Conservation (phyloP, 257 asterid genomes). For the Cynanchum wilfordii region DNA sequence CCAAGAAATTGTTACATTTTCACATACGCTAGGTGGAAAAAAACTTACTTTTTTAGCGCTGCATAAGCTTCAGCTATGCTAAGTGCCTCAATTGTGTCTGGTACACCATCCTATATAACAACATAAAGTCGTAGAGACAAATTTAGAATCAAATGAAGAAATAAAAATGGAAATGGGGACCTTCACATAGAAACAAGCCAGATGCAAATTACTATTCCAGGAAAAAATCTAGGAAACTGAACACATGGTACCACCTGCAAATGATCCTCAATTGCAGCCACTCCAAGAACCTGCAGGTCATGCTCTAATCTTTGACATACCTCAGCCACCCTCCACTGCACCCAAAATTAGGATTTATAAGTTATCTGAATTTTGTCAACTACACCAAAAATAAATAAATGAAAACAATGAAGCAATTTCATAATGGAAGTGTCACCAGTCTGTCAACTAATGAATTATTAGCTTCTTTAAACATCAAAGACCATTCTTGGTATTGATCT, state of each 20-base stretch:
- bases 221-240: conserved; percentile 3
- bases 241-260: conserved; percentile 55
- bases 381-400: background rate
- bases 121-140: conserved; percentile 15
- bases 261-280: conserved; percentile 98
- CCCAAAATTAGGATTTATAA: conserved; percentile 1
- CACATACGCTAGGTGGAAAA: no score
- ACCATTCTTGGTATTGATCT: conserved; percentile 87
- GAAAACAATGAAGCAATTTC: background rate
- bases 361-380: background rate
- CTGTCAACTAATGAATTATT: conserved; percentile 87
- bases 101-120: conserved; percentile 82
- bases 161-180: conserved; percentile 13
- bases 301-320: conserved; percentile 93
- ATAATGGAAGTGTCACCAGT: conserved; percentile 50
- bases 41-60: no score
- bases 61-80: conserved; percentile 95
- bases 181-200: background rate
- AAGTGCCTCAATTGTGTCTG: conserved; percentile 85
- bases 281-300: conserved; percentile 83
- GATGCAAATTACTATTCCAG: background rate
- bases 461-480: conserved; percentile 87
- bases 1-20: no score
- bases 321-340: conserved; percentile 97
- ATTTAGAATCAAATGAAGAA: conserved; percentile 18